Evolutionary conservation across 441 rosid genomes (phyloP), one percentile per base, ranked within the genome.

Genomic region (Eutrema salsugineum): DNA sequence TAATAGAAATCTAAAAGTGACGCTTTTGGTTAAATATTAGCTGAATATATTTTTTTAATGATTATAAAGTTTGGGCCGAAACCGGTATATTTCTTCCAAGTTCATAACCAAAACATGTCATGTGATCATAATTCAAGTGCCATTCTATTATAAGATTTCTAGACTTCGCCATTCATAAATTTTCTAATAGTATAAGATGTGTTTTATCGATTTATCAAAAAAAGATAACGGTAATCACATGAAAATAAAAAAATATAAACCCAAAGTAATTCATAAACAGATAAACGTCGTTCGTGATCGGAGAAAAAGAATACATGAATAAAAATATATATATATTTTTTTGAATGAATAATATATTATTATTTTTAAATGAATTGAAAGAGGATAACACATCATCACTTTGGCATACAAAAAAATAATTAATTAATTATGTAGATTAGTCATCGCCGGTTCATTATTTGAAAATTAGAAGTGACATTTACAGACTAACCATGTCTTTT

Each of bases 401-500:
- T 8, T 14, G 6, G 35, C 48, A n/a, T n/a, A 49, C 55, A 55
- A 44, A 24, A 44, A 24, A 14, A 6, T n/a, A 19, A 71, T 24
- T 22, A 22, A 9, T 1, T 63, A 27, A 63, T 55, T 48, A 43
- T 54, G 27, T 33, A 9, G 11, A 24, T 47, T 47, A 30, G 58
- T 56, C 65, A 55, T 54, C 11, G 56, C 63, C 39, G 39, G 44
- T 44, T 43, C 40, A 11, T 63, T 24, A 66, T 60, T 55, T 57
- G 10, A 30, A 57, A 28, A 58, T 66, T 67, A 5, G 6, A 32
- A 20, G 72, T 65, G 77, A 66, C 77, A 73, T 11, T 33, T 58
- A 66, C 67, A 58, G 58, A 66, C 46, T 40, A 73, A 66, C 77
- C 54, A 73, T 46, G 47, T 65, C 2, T 65, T 57, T 73, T 73